These are phyloP conservation scores for Hippophae tibetana DNA, from an alignment of 306 rosid species.

Conservation along the genomic window DNA sequence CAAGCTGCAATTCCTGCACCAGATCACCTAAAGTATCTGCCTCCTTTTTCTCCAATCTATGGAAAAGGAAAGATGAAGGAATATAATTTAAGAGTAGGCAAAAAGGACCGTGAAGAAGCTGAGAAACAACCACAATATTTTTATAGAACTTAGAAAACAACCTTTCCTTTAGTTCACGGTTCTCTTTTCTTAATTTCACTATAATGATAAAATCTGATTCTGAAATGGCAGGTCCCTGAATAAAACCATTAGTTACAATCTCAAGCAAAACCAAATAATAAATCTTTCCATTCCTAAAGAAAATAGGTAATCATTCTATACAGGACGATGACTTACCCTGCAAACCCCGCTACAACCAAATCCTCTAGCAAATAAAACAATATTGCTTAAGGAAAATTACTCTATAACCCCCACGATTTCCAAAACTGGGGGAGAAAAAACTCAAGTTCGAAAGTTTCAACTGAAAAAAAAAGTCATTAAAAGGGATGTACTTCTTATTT, in stretches of 20 bases:
- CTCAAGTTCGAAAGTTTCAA: too few relatives aligned
- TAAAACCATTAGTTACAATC: conserved; percentile 38
- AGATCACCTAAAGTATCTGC: conserved; percentile 7
- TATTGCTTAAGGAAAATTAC: too few relatives aligned
- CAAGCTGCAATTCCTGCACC: conserved; percentile 31
- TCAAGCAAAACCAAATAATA: conserved; percentile 2
- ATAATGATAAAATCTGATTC: conserved; percentile 21
- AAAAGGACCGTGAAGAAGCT: conserved; percentile 3
- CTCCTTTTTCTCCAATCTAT: conserved; percentile 41
- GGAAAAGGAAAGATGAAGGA: background rate
- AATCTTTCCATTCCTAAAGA: too few relatives aligned
- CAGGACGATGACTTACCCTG: too few relatives aligned
- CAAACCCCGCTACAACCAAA: too few relatives aligned
- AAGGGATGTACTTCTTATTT: too few relatives aligned
- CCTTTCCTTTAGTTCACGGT: conserved; percentile 59
- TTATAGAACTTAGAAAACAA: conserved; percentile 12
- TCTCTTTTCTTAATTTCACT: conserved; percentile 56
- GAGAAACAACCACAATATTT: background rate
- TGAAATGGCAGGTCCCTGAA: conserved; percentile 9
- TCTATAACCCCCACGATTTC: too few relatives aligned
- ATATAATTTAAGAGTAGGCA: background rate
- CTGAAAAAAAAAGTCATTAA: too few relatives aligned
- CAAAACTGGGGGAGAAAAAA: too few relatives aligned
- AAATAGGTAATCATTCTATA: too few relatives aligned
- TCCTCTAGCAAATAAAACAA: too few relatives aligned